Evolutionary conservation across 441 rosid genomes (phyloP), one percentile per base, ranked within the genome.

Genomic region (Metrosideros polymorpha): DNA sequence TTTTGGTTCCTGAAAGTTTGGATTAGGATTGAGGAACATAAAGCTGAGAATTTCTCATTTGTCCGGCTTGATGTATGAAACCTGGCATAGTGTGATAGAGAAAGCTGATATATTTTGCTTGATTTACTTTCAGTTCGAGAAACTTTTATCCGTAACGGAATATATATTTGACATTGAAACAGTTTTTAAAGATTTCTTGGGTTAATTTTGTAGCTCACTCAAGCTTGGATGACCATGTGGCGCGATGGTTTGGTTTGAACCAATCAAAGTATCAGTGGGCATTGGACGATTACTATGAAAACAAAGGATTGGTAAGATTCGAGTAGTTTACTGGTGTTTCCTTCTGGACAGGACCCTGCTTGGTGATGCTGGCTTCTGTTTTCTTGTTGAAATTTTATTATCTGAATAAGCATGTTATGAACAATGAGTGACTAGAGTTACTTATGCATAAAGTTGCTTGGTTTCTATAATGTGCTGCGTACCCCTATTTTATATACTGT

Each of bases 191-290:
- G 29, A 82, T 57, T 50, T 29, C 51, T 49, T 22, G 79, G 30
- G 22, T 35, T 83, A 85, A 22, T 71, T 61, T 88, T 86, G 90
- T 91, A 98, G 99, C 98, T 57, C 97, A 96, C 94, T 95, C 99
- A 51, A 95, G 98, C 85, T 93, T 98, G 92, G 99, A 98, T 91
- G 99, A 96, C 85, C 95, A 96, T 91, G 89, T 98, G 93, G 98
- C 99, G 17, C 95, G 97, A 22, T 98, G 99, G 99, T 95, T 96
- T 88, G 99, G 99, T 49, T 94, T 98, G 90, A 93, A 98, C 92
- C 99, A 95, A 87, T 98, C 99, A 27, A 98, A 96, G 94, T 98
- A 96, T 82, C 99, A 94, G 85, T 94, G 96, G 96, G 96, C 96
- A 17, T 75, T 94, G 90, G 96, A 94, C 86, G 92, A 93, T 92